Base-by-base conservation (phyloP, 2,329 filamentous ascomycete genomes). In the Xylaria sp. region DNA sequence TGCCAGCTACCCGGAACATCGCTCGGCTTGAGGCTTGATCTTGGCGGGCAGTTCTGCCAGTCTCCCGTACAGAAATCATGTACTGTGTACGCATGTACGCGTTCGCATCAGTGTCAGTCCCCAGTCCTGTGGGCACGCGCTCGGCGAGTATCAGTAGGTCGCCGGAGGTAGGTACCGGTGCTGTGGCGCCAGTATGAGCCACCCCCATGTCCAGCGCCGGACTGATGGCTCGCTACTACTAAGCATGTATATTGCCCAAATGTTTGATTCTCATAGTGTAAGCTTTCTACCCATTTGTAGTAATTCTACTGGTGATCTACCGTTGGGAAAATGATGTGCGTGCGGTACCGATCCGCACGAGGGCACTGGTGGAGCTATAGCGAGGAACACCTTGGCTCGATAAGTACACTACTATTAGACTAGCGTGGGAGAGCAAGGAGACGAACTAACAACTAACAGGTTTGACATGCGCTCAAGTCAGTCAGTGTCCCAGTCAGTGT, bases 1-100 rank as follows among this genome's bases (percentile, higher is more conserved):
- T 63, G 69, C 69, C 69, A 71, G 60, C 60, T 48, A 64, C 65
- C 58, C 68, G 68, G 68, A 40, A 66, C 55, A 58, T 58, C 23
- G 23, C 35, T 58, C 55, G 37, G 37, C 55, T 58, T 44, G 37
- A 42, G 23, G 55, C 55, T 58, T 29, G 37, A 6, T 21, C 18
- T 44, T 44, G 16, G 40, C 18, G 23, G 37, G 32, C 37, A 27
- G 37, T 42, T 13, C 55, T 58, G 25, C 23, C 16, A 44, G 55
- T n/a, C 57, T 35, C 53, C 40, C 32, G 48, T 35, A 12, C 48
- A 62, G 50, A 57, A 51, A 57, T n/a, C 44, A n/a, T 23, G 44
- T 23, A 48, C n/a, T 23, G 6, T 10, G 42, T 59, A 48, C 18
- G 40, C 13, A 42, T 13, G 40, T 16, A 10, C 54, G 16, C 37